Evolutionary conservation across 208 protist genomes (phyloP).

Genomic region (Leishmania turanica): DNA sequence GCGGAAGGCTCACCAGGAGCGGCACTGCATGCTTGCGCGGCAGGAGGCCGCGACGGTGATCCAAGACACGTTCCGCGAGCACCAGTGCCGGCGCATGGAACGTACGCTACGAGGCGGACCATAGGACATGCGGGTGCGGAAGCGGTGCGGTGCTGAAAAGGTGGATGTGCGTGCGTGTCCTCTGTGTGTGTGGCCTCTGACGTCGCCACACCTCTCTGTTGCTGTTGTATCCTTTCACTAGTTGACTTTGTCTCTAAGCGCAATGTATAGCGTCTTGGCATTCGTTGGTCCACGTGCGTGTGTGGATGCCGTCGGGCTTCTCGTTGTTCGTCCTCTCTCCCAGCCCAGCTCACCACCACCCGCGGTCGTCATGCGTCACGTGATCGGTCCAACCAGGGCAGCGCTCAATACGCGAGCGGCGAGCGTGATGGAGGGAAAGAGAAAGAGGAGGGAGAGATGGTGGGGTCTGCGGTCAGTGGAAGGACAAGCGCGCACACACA

Average conservation of each 20-base stretch:
- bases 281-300: background rate
- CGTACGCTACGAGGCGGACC: background rate
- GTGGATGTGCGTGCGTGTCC: background rate
- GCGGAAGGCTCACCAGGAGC: conserved; percentile 19
- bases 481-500: background rate
- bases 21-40: conserved; percentile 25
- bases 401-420: background rate
- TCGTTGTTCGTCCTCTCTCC: background rate
- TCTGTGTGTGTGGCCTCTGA: background rate
- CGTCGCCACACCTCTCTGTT: background rate
- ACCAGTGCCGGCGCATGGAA: conserved; percentile 23
- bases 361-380: background rate
- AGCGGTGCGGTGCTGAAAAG: background rate
- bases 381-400: background rate
- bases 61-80: conserved; percentile 60
- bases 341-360: background rate
- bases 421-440: background rate
- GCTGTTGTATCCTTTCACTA: background rate
- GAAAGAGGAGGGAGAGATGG: background rate
- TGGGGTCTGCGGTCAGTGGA: background rate
- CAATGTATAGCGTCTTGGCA: background rate
- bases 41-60: conserved; percentile 75
- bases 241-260: background rate
- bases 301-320: background rate
- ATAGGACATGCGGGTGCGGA: background rate